Evolutionary conservation across 306 rosid species (phyloP), one percentile per base, ranked within the genome.

Genomic region (Medicago arabica): DNA sequence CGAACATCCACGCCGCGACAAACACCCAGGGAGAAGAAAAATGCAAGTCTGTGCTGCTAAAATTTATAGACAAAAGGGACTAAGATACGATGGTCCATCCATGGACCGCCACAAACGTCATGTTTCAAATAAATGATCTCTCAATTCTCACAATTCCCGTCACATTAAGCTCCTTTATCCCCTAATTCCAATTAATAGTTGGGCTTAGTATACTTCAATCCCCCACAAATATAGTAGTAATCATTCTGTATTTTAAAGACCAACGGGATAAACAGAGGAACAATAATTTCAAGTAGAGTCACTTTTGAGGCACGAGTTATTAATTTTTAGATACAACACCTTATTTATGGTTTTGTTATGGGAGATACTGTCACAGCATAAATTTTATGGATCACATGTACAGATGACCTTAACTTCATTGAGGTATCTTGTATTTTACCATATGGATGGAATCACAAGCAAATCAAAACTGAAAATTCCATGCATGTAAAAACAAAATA

Each of bases 401-500:
- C 23, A 76, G 17, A 13, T 19, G 9, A 17, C n/a, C 34, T 67
- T 40, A 43, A 67, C 23, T 41, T 55, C 11, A 16, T 44, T n/a
- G 44, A 34, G 21, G 31, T 64, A 74, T 69, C 13, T 65, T 47
- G 47, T 67, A 57, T 80, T 19, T 59, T 19, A 66, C 19, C 44
- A 68, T 6, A 49, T 57, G 51, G 7, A 49, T 18, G 66, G 58
- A 67, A 76, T 44, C 21, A 63, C 60, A 61, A 55, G 64, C 70
- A 69, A 72, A 64, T 58, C 57, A 65, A 50, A 67, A 63, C 51
- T 51, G 47, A 54, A 79, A 80, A 59, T 72, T n/a, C 38, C 23
- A 47, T 12, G 72, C 62, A 76, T 66, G 79, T 46, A 77, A 74
- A 41, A 81, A 84, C 78, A 83, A 70, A 65, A 64, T 80, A 73